Evolutionary conservation across 441 rosid species (phyloP), one percentile per base, ranked within the genome.

Genomic region (Gossypium laxum): DNA sequence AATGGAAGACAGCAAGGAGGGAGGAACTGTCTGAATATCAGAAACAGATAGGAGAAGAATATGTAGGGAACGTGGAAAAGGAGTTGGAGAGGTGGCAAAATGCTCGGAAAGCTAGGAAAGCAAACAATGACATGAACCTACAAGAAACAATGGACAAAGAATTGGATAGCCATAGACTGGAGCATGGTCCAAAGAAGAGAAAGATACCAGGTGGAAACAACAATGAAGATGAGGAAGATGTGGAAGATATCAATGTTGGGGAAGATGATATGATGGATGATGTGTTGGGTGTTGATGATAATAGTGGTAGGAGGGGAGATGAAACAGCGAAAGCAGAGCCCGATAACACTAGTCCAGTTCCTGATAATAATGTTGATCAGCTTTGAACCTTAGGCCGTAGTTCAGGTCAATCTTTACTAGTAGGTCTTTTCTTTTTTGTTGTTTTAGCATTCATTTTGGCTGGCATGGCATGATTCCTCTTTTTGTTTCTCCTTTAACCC

Each of bases 71-170:
- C 30, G 91, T 90, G 5, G 98, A 91, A 74, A 93, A 87, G 76
- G 97, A 93, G 76, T 51, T 91, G 82, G 97, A 90, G 83, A 86
- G 89, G 84, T 88, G 98, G 95, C 92, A 93, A 81, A 91, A 88
- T 79, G 93, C 88, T 8, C 84, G 93, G 79, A 89, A 85, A 63
- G 86, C 83, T 0, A 86, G 96, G 83, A 93, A 87, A 71, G 79
- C 69, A 18, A 84, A 77, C 76, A 83, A 81, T 4, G 92, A 82
- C 60, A 59, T 84, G 55, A 88, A 86, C 81, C 83, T 91, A 55
- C 98, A 93, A 80, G 97, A 93, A 79, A 90, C 97, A 0, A 93
- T 93, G 97, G 97, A 93, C 88, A 88, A 88, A 75, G 98, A 93
- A 73, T 74, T 93, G 76, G 97, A 93, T 62, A 85, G 84, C 24